These are phyloP conservation scores for Suhomyces coccinellae DNA, from an alignment of 1,139 yeast genomes.

Conservation along the genomic window DNA sequence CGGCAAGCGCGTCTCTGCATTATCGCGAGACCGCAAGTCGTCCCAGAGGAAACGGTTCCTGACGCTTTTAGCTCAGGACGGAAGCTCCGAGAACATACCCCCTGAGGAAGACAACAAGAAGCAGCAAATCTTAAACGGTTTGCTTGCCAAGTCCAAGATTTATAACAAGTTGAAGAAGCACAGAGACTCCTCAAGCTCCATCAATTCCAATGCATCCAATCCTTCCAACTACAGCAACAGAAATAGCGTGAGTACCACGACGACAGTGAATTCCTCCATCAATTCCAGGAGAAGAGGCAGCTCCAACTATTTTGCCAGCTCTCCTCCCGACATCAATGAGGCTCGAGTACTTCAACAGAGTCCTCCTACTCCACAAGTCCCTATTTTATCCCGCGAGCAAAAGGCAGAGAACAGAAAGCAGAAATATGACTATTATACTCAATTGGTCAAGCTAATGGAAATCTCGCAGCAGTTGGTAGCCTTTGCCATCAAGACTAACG, in stretches of 20 bases:
- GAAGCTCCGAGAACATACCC: background rate
- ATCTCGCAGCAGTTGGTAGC: slow-evolving; percentile 19
- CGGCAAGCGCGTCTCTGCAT: slow-evolving; percentile 17
- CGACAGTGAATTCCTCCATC: slow-evolving; percentile 21
- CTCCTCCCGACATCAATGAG: slow-evolving; percentile 19
- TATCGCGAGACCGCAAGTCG: slow-evolving; percentile 17
- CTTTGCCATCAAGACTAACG: slow-evolving; percentile 21
- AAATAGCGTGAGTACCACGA: slow-evolving; percentile 30
- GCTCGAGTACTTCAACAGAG: slow-evolving; percentile 12
- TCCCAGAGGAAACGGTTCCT: slow-evolving; percentile 29
- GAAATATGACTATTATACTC: slow-evolving; percentile 41
- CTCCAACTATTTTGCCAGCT: slow-evolving; percentile 17
- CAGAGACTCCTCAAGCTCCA: slow-evolving; percentile 39
- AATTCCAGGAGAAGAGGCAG: slow-evolving; percentile 30
- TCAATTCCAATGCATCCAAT: slow-evolving; percentile 28
- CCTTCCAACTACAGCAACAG: slow-evolving; percentile 25
- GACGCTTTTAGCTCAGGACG: slow-evolving; percentile 23
- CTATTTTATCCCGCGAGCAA: slow-evolving; percentile 24
- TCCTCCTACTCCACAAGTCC: slow-evolving; percentile 15
- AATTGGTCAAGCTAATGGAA: slow-evolving; percentile 18
- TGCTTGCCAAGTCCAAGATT: slow-evolving; percentile 39
- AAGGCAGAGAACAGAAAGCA: slow-evolving; percentile 34
- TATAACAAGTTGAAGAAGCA: slow-evolving; percentile 41
- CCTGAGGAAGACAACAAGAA: slow-evolving; percentile 25
- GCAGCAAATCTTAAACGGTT: slow-evolving; percentile 30